Evolutionary conservation across 164 flowering plant species (phyloP).

Genomic region (Aristolochia californica): DNA sequence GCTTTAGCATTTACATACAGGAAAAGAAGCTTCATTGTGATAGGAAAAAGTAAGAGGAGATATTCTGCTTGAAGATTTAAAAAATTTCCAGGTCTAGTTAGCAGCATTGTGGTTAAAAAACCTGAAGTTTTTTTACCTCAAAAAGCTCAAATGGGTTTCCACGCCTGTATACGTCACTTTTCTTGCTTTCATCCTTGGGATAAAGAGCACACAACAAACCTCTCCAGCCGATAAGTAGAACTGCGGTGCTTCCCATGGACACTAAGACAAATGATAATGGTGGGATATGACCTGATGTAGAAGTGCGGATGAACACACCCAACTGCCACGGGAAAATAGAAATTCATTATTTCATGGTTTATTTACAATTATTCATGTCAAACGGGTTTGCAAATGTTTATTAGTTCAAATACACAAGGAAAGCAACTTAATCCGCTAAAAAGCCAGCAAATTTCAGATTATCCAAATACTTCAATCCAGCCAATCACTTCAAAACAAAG

Average conservation of each 20-base stretch:
- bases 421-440: background rate
- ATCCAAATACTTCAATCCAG: background rate
- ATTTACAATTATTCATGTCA: background rate
- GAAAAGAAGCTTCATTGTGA: too few species aligned
- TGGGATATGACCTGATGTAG: conserved; percentile 58
- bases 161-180: conserved; percentile 55
- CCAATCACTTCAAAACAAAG: background rate
- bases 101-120: background rate
- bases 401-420: background rate
- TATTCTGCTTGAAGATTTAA: too few species aligned
- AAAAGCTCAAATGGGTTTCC: conserved; percentile 92
- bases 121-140: conserved; percentile 42
- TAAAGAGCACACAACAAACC: conserved; percentile 41
- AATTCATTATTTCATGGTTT: background rate
- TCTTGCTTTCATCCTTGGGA: conserved; percentile 39
- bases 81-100: too few species aligned
- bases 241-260: conserved; percentile 79
- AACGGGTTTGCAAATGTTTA: background rate
- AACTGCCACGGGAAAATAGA: conserved; percentile 36
- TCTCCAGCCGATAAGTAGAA: conserved; percentile 89
- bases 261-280: conserved; percentile 48
- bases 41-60: too few species aligned
- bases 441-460: background rate
- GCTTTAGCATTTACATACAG: too few species aligned
- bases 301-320: conserved; percentile 58